Base-by-base conservation (phyloP, 2,329 filamentous ascomycete genomes). In the Ophiocordyceps australis region DNA sequence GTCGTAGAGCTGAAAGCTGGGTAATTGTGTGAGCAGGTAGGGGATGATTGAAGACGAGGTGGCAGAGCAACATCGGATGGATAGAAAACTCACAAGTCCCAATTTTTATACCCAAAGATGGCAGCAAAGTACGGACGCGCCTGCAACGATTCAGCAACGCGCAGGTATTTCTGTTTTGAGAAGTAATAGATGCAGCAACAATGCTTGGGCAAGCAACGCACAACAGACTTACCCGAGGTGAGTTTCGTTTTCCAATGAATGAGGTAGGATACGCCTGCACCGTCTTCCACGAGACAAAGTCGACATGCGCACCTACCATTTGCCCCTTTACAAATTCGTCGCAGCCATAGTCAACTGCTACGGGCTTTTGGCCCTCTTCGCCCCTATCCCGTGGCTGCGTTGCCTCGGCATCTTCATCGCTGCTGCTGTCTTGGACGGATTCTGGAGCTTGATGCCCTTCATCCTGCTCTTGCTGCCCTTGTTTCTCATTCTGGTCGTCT, bases 71-170 rank as follows among this genome's bases (percentile, higher is more conserved):
- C n/a, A n/a, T n/a, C n/a, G n/a, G n/a, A n/a, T n/a, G n/a, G n/a
- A n/a, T n/a, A n/a, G n/a, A n/a, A n/a, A n/a, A n/a, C n/a, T 60
- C 57, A 89, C 79, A 92, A 53, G 33, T 86, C 72, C 83, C 83
- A 93, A 9, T 54, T 41, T 30, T 68, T 61, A 3, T 55, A 49
- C 38, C 64, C 66, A 34, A 77, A 56, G 25, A 80, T 62, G 4
- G 44, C 40, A 18, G 65, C 55, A 37, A 80, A 81, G 45, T 65
- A 62, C 0, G 52, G 49, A 14, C 35, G 38, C 5, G 48, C 51
- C 58, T 62, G 14, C 7, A 3, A n/a, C n/a, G n/a, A n/a, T n/a
- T n/a, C n/a, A n/a, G n/a, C n/a, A n/a, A n/a, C n/a, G n/a, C n/a
- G n/a, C n/a, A n/a, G 2, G 14, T 20, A 17, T 24, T 13, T 24